A percentile compares a stretch with the other conserved stretches of the same genome.
Conservation (phyloP, 108 stramenopile genomes). For the Aurantiochytrium sp. region DNA sequence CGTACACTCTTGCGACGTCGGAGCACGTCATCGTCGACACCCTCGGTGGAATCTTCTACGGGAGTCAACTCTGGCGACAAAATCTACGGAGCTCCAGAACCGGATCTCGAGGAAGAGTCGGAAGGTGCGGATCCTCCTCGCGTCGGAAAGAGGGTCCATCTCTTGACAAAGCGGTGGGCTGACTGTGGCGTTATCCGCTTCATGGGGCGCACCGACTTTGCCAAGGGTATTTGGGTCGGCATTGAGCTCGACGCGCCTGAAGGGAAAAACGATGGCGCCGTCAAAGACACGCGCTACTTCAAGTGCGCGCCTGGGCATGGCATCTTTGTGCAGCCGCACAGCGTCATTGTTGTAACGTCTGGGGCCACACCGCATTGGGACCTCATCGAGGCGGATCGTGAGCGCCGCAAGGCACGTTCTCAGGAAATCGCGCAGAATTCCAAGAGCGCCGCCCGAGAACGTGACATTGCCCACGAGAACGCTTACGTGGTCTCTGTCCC, state of each 20-base stretch:
- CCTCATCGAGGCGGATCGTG: too few species aligned
- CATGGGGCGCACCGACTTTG: conserved; percentile 32
- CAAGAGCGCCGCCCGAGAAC: too few species aligned
- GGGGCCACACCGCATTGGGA: not conserved
- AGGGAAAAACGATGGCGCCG: conserved; percentile 50
- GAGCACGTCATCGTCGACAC: too few species aligned
- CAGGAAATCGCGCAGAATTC: too few species aligned
- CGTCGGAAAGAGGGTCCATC: not conserved
- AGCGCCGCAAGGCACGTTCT: too few species aligned
- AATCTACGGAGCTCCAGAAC: too few species aligned
- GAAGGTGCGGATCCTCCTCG: not conserved
- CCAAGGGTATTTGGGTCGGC: conserved; percentile 51
- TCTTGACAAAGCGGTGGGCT: not conserved
- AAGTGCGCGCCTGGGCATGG: conserved; percentile 42
- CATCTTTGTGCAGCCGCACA: not conserved
- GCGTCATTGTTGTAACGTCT: not conserved
- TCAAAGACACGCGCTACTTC: conserved; percentile 44
- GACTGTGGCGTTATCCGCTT: conserved; percentile 8
- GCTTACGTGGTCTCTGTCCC: too few species aligned
- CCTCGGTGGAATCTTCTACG: too few species aligned
- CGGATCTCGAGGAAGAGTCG: too few species aligned
- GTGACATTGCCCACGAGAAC: too few species aligned
- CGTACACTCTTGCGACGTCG: too few species aligned
- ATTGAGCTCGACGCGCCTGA: conserved; percentile 39
- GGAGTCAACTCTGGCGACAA: too few species aligned